Conservation (phyloP, 1,284 basidiomycete species). For the Ustanciosporium gigantosporum region DNA sequence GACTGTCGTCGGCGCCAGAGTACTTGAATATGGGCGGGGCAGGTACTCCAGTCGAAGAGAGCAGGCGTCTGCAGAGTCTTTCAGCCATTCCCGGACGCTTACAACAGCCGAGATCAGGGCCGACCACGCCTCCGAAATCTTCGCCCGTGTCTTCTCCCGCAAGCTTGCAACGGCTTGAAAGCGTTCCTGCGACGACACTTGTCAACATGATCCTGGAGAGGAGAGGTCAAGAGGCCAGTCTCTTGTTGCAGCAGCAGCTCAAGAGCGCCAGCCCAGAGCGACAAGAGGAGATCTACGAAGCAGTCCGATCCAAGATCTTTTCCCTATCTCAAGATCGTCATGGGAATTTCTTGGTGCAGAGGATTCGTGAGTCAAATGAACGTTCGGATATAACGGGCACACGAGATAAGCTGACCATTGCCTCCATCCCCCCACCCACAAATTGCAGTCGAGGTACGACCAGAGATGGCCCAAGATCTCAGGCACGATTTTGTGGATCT, state of each 20-base stretch:
- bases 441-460: slow-evolving; percentile 20
- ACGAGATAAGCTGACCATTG: background rate
- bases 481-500: slow-evolving; percentile 41
- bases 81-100: too few species aligned
- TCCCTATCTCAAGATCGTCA: slow-evolving; percentile 44
- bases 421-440: too few species aligned
- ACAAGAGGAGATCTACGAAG: slow-evolving; percentile 30
- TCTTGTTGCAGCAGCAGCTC: slow-evolving; percentile 53
- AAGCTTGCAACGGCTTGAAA: slow-evolving; percentile 6
- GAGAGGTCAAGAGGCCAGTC: slow-evolving; percentile 44
- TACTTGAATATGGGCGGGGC: too few species aligned
- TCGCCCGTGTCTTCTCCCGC: too few species aligned
- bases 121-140: too few species aligned
- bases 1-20: too few species aligned
- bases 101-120: too few species aligned
- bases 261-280: slow-evolving; percentile 25
- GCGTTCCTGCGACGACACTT: slow-evolving; percentile 9
- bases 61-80: too few species aligned
- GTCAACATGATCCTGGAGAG: slow-evolving; percentile 27
- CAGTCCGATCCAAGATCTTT: slow-evolving; percentile 29
- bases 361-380: slow-evolving; percentile 25
- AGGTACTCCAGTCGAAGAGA: too few species aligned
- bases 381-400: background rate
- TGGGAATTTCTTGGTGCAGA: slow-evolving; percentile 56
- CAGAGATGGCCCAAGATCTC: slow-evolving; percentile 29